Evolutionary conservation across 1,284 basidiomycete genomes (phyloP).

Genomic region (Vanrija pseudolonga): DNA sequence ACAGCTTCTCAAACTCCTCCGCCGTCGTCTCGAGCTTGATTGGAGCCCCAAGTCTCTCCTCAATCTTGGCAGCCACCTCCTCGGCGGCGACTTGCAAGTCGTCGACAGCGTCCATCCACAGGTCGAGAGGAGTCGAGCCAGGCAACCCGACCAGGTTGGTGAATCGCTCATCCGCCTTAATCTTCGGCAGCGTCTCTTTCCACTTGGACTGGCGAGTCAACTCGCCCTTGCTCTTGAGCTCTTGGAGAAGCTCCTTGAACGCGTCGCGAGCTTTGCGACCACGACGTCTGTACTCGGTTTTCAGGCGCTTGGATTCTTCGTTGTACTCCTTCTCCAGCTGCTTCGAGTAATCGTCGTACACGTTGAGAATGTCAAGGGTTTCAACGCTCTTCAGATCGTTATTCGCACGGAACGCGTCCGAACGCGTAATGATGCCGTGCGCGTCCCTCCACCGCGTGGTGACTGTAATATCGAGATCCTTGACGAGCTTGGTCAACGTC

Average conservation of each 20-base stretch:
- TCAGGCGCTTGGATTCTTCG: constrained; percentile 68
- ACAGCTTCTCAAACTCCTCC: constrained; percentile 55
- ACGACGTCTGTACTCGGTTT: constrained; percentile 75
- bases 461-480: constrained; percentile 77
- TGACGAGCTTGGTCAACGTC: constrained; percentile 74
- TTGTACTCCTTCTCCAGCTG: constrained; percentile 83
- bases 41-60: constrained; percentile 42
- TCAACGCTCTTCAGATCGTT: constrained; percentile 72
- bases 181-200: constrained; percentile 76
- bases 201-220: constrained; percentile 82
- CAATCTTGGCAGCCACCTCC: constrained; percentile 62
- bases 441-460: constrained; percentile 83
- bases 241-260: constrained; percentile 74
- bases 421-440: constrained; percentile 67
- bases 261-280: constrained; percentile 83
- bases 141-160: constrained; percentile 79
- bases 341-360: constrained; percentile 86
- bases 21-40: constrained; percentile 47
- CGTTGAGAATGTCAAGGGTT: constrained; percentile 79
- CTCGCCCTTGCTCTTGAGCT: constrained; percentile 62
- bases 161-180: constrained; percentile 78
- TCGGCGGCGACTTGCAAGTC: constrained; percentile 79
- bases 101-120: constrained; percentile 94
- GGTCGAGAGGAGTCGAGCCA: constrained; percentile 87
- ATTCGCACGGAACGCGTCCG: constrained; percentile 72